A percentile compares a stretch with the other conserved stretches of the same genome.
Conservation (phyloP, 352 stramenopile species). For the Pythium brachiatum region DNA sequence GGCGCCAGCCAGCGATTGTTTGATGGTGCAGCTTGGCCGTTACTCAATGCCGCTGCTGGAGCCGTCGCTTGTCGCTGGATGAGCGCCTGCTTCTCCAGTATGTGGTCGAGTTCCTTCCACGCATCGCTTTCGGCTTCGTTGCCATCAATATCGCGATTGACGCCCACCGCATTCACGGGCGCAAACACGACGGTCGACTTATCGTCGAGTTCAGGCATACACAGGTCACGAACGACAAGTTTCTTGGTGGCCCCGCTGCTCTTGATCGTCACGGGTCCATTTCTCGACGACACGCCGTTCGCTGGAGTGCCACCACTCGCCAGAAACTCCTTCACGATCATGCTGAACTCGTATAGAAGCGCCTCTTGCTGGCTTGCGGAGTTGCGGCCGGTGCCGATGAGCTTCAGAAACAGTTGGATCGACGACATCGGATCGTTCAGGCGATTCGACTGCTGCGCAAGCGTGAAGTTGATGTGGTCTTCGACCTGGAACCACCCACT, state of each 20-base stretch:
- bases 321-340: constrained; percentile 82
- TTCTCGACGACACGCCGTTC: constrained; percentile 20
- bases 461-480: constrained; percentile 87
- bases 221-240: constrained; percentile 67
- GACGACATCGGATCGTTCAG: constrained; percentile 75
- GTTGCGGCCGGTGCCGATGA: constrained; percentile 79
- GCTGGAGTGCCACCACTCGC: constrained; percentile 28
- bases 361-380: constrained; percentile 81
- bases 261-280: constrained; percentile 32
- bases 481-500: constrained; percentile 85
- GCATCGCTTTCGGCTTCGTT: constrained; percentile 47
- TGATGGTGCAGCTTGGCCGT: neutral
- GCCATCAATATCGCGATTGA: constrained; percentile 70
- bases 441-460: constrained; percentile 78
- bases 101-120: constrained; percentile 60
- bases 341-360: constrained; percentile 79
- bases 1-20: constrained; percentile 45
- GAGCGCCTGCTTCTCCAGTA: constrained; percentile 58
- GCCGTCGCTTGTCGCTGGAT: constrained; percentile 56
- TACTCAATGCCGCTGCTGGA: neutral
- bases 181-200: constrained; percentile 80
- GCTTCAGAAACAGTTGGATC: constrained; percentile 83
- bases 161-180: constrained; percentile 64
- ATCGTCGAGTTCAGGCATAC: constrained; percentile 83
- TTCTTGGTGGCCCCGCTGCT: constrained; percentile 32